Base-by-base conservation (phyloP, 768 basidiomycete species). In the Lactarius hatsudake region DNA sequence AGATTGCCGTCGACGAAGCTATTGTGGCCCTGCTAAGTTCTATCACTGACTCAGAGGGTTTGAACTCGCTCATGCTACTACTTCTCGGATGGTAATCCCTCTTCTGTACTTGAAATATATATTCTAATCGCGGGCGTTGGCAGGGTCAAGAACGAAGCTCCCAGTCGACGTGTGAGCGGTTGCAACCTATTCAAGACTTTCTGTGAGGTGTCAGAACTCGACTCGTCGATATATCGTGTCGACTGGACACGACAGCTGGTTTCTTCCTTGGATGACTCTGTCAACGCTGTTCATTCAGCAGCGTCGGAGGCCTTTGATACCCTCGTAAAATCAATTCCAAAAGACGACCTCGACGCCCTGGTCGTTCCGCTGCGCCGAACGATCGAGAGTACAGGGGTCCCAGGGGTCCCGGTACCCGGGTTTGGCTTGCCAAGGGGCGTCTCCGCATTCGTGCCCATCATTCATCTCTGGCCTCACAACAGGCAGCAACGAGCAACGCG, bases 221-320 rank as follows among this genome's bases (percentile, higher is more conserved):
- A 98, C 74, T 83, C 86, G 0, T 87, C 91, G 0, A 76, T 94
- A 28, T 98, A 98, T 77, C 88, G 91, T 23, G 80, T 95, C 69
- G 97, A 98, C 75, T 98, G 96, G 95, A 85, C 98, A 63, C 87
- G 96, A 9, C 93, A 94, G 69, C 82, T 98, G 18, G 80, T 98
- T 8, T 84, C 93, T 0, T 77, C 90, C 2, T 81, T 97, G 59
- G 95, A 95, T 71, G 96, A 98, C 73, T 77, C 78, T 15, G 82
- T 88, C 57, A 85, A 89, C 1, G 75, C 81, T 3, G 93, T 96
- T 12, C 88, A 96, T 72, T 88, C 86, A 2, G 89, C 90, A 0
- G 94, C 96, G 3, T 91, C 89, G 87, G 79, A 80, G 38, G 89
- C 94, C 0, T 81, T 98, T 30, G 95, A 98, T 57, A 82, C 82